Evolutionary conservation across 176 grass and related monocot species (phyloP).

Genomic region (Leersia perrieri): DNA sequence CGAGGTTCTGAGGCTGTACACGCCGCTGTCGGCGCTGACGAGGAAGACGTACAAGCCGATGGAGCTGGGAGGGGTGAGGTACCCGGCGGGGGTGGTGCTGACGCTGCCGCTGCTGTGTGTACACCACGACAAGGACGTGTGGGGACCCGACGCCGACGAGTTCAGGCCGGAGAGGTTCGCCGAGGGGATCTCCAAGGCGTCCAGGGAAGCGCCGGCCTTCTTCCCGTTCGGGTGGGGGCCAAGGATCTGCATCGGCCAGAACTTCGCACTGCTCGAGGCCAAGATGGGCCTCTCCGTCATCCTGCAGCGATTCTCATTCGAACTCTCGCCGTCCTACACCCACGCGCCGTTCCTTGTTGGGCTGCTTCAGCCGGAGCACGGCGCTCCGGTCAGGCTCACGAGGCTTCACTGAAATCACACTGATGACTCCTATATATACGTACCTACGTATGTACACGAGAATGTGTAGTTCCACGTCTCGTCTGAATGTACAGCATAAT

Average conservation of each 20-base stretch:
- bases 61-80: conserved; percentile 48
- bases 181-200: conserved; percentile 63
- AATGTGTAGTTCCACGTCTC: not conserved
- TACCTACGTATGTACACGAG: not conserved
- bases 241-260: conserved; percentile 69
- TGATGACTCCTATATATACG: too few species aligned
- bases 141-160: conserved; percentile 53
- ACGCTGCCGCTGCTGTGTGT: conserved; percentile 40
- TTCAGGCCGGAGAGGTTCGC: conserved; percentile 80
- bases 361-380: conserved; percentile 61
- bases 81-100: conserved; percentile 55
- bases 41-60: conserved; percentile 41
- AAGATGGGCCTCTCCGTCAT: conserved; percentile 69
- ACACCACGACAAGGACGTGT: conserved; percentile 65
- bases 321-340: conserved; percentile 63
- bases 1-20: conserved; percentile 74
- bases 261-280: conserved; percentile 73
- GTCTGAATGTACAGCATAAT: conserved; percentile 35
- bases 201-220: conserved; percentile 37
- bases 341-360: conserved; percentile 49
- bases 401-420: conserved; percentile 14
- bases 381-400: conserved; percentile 57
- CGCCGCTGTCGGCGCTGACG: conserved; percentile 22
- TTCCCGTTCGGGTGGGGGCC: conserved; percentile 77
- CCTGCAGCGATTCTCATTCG: conserved; percentile 68